These are phyloP conservation scores for Colletotrichum ledebouriae DNA, from an alignment of 2,329 filamentous ascomycete species.

Conservation along the genomic window DNA sequence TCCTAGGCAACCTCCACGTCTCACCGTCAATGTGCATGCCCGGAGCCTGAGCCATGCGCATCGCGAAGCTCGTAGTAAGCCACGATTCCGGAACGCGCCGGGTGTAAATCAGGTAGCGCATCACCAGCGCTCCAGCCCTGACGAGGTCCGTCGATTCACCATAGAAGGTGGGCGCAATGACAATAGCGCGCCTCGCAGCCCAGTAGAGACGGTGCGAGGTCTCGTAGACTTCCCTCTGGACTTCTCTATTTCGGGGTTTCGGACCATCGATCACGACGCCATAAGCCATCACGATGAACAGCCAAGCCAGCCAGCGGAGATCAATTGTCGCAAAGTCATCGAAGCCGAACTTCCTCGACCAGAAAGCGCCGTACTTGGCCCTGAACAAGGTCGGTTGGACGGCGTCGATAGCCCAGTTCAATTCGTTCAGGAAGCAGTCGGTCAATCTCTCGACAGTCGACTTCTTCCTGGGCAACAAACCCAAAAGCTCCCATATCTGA, in stretches of 20 bases:
- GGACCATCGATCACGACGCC: conserved; percentile 54
- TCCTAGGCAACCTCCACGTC: conserved; percentile 53
- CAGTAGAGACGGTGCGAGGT: conserved; percentile 57
- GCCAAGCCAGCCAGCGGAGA: conserved; percentile 56
- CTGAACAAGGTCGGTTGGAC: conserved; percentile 53
- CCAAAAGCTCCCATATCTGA: conserved; percentile 58
- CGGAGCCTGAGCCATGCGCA: conserved; percentile 58
- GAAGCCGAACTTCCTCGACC: conserved; percentile 54
- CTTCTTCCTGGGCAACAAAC: conserved; percentile 54
- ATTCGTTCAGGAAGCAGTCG: conserved; percentile 51
- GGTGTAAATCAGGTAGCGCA: conserved; percentile 55
- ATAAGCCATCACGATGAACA: conserved; percentile 57
- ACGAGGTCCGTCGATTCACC: conserved; percentile 57
- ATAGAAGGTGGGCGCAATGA: conserved; percentile 57
- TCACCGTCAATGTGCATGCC: conserved; percentile 59
- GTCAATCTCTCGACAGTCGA: conserved; percentile 53
- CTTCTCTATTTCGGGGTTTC: conserved; percentile 49
- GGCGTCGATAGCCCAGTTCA: conserved; percentile 54
- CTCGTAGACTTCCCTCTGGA: conserved; percentile 53
- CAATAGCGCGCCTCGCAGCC: conserved; percentile 55
- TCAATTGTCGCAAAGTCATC: conserved; percentile 56
- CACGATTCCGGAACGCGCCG: conserved; percentile 55
- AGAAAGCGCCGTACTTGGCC: conserved; percentile 54
- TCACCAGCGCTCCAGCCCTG: conserved; percentile 55
- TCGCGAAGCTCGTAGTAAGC: conserved; percentile 58